These are phyloP conservation scores for Berberis vulgaris DNA, from an alignment of 164 flowering plant genomes.

Conservation along the genomic window DNA sequence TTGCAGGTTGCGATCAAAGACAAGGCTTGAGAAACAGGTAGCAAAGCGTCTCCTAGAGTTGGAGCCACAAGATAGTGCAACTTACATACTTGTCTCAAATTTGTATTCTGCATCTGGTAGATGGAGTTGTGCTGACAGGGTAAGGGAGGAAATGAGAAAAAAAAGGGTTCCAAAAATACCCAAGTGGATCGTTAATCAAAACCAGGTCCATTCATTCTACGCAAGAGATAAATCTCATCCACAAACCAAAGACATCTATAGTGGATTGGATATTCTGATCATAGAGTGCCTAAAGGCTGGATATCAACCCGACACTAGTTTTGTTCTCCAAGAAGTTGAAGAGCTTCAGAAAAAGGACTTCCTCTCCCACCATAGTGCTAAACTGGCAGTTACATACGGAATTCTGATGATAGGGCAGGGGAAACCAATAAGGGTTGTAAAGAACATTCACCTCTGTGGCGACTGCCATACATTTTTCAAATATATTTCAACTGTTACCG, in stretches of 20 bases:
- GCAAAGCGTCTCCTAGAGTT: conserved; percentile 48
- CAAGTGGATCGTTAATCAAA: conserved; percentile 57
- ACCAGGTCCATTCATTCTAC: conserved; percentile 59
- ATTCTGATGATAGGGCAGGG: conserved; percentile 32
- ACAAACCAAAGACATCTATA: conserved; percentile 57
- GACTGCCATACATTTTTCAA: conserved; percentile 87
- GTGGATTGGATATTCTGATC: conserved; percentile 65
- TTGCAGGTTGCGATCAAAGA: conserved; percentile 44
- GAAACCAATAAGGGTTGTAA: conserved; percentile 51
- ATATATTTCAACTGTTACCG: conserved; percentile 49
- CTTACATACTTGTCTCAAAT: conserved; percentile 61
- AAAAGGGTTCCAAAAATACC: conserved; percentile 60
- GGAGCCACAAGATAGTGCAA: conserved; percentile 67
- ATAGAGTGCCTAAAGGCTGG: conserved; percentile 78
- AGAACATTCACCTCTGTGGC: conserved; percentile 75
- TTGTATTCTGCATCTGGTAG: conserved; percentile 84
- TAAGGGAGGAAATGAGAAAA: conserved; percentile 62
- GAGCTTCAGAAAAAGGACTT: conserved; percentile 82
- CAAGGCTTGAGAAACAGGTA: conserved; percentile 44
- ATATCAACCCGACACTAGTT: conserved; percentile 81
- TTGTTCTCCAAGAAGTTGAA: conserved; percentile 90
- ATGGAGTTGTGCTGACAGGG: conserved; percentile 73
- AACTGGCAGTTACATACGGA: conserved; percentile 72
- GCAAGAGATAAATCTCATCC: conserved; percentile 72
- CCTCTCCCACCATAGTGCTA: conserved; percentile 76